Conservation (phyloP, 495 filamentous ascomycete species). For the Durotheca rogersii region DNA sequence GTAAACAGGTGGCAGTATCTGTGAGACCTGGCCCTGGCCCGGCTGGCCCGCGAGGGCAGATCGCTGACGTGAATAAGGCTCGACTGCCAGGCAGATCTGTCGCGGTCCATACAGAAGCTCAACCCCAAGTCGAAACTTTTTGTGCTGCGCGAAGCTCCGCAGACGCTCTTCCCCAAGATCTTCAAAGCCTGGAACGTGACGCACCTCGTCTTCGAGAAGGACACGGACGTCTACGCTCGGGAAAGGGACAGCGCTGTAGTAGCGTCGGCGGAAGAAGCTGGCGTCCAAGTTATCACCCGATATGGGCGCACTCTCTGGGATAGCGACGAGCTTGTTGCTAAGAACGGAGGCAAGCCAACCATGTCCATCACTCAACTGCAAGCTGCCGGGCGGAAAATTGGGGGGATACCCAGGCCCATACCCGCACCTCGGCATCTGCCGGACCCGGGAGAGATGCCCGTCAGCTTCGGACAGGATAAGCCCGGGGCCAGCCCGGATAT, state of each 20-base stretch:
- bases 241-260: slow-evolving; percentile 58
- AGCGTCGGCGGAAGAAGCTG: slow-evolving; percentile 57
- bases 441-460: slow-evolving; percentile 57
- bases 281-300: slow-evolving; percentile 60
- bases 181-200: slow-evolving; percentile 68
- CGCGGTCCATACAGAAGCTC: slow-evolving; percentile 57
- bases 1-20: slow-evolving; percentile 68
- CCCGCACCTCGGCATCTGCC: slow-evolving; percentile 56
- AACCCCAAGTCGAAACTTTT: slow-evolving; percentile 66
- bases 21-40: slow-evolving; percentile 26
- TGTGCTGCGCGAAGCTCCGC: slow-evolving; percentile 65
- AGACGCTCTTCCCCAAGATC: slow-evolving; percentile 64
- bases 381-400: slow-evolving; percentile 47
- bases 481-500: slow-evolving; percentile 52
- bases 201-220: slow-evolving; percentile 72
- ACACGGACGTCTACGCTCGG: slow-evolving; percentile 67
- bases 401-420: slow-evolving; percentile 56
- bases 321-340: slow-evolving; percentile 62
- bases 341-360: slow-evolving; percentile 64
- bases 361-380: slow-evolving; percentile 67
- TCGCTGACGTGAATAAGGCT: slow-evolving; percentile 42
- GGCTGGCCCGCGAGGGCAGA: not conserved
- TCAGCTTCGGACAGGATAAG: slow-evolving; percentile 55
- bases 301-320: slow-evolving; percentile 67
- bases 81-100: slow-evolving; percentile 66